phyloP scores from a whole-genome alignment of 805 yeast species.

The Sugiyamaella valdiviana region DNA sequence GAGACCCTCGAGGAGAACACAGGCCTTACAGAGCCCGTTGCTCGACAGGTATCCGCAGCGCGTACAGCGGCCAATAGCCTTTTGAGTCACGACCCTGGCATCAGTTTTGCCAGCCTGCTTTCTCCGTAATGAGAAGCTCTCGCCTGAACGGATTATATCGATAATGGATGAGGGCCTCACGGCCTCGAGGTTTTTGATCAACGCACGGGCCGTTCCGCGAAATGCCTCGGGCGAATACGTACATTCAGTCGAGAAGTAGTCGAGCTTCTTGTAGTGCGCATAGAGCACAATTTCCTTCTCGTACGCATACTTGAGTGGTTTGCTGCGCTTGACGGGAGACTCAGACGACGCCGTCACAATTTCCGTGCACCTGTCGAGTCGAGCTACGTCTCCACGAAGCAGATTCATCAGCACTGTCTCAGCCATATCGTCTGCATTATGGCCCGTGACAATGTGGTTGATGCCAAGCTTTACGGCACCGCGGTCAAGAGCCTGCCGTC shows the following conservation, averaged over 20 bases:
- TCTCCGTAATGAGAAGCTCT: constrained; percentile 53
- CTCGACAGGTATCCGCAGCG: constrained; percentile 90
- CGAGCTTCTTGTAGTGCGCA: constrained; percentile 93
- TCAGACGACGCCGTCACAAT: constrained; percentile 75
- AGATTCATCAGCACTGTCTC: constrained; percentile 95
- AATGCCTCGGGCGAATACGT: constrained; percentile 98
- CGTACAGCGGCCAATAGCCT: constrained; percentile 50
- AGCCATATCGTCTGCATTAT: constrained; percentile 99
- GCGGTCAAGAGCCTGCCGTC: constrained; percentile 94
- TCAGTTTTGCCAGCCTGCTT: constrained; percentile 7
- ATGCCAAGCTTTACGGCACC: constrained; percentile 87
- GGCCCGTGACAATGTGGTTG: constrained; percentile 93
- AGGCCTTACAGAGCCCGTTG: constrained; percentile 87
- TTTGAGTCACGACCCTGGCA: neutral
- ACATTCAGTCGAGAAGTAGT: constrained; percentile 95
- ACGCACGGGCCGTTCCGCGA: constrained; percentile 91
- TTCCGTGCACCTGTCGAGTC: constrained; percentile 81
- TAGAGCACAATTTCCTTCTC: constrained; percentile 96
- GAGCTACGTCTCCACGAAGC: constrained; percentile 90
- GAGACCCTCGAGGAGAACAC: constrained; percentile 77
- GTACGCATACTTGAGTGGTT: constrained; percentile 92
- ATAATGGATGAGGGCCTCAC: constrained; percentile 88
- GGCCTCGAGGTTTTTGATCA: constrained; percentile 83
- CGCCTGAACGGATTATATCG: constrained; percentile 93
- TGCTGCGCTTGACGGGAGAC: constrained; percentile 86